A percentile compares a stretch with the other conserved stretches of the same genome.
phyloP scores from a whole-genome alignment of 2,329 filamentous ascomycete species.

The Talaromyces sp. region DNA sequence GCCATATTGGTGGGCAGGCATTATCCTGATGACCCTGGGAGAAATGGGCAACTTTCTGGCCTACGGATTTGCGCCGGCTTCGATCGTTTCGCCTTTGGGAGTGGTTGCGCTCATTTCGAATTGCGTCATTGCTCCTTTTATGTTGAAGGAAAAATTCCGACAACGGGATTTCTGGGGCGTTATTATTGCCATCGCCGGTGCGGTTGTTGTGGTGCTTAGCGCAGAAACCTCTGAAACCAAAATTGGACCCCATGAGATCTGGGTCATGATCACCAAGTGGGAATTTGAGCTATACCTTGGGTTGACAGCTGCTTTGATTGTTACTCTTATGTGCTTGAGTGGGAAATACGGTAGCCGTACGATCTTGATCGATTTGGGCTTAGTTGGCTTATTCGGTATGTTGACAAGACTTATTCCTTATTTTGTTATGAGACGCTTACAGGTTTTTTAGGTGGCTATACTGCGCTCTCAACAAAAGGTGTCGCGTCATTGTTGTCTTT shows the following conservation, averaged over 20 bases:
- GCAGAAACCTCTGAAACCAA: conserved; percentile 86
- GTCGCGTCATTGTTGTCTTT: conserved; percentile 92
- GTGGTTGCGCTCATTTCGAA: conserved; percentile 97
- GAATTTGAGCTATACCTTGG: conserved; percentile 89
- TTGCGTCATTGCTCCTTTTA: conserved; percentile 89
- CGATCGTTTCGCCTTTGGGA: conserved; percentile 91
- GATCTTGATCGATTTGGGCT: conserved; percentile 85
- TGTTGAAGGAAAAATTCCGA: conserved; percentile 88
- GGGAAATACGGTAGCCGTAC: conserved; percentile 76
- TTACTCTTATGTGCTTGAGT: conserved; percentile 74
- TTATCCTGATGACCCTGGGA: conserved; percentile 85
- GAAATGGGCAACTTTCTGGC: conserved; percentile 96
- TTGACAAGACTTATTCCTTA: not conserved
- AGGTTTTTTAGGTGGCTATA: conserved; percentile 70
- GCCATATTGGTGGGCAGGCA: conserved; percentile 94
- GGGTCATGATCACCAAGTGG: conserved; percentile 78
- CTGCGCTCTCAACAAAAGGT: conserved; percentile 92
- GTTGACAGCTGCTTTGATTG: conserved; percentile 68
- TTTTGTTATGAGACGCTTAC: conserved; percentile 1
- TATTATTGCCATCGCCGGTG: conserved; percentile 76
- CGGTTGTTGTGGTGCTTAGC: conserved; percentile 87
- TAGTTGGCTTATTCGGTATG: conserved; percentile 88
- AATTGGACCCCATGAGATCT: conserved; percentile 84
- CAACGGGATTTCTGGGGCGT: conserved; percentile 83
- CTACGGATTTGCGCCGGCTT: conserved; percentile 95